Evolutionary conservation across 2,329 filamentous ascomycete genomes (phyloP).

Genomic region (Fusarium keratoplasticum): DNA sequence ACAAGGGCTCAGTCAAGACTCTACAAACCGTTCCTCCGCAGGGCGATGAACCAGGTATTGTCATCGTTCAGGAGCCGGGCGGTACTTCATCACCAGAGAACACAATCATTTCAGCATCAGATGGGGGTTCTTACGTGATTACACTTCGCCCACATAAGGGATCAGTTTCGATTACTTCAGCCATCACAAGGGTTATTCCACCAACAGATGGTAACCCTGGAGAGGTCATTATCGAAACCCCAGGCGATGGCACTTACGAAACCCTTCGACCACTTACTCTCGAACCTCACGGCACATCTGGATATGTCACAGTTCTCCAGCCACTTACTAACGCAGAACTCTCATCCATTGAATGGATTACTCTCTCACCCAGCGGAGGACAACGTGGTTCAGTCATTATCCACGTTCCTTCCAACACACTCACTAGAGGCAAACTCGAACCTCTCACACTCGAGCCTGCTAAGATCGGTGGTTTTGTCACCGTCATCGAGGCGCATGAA

Average conservation of each 20-base stretch:
- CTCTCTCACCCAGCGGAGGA: conserved; percentile 29
- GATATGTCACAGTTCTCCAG: conserved; percentile 34
- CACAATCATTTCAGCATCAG: conserved; percentile 33
- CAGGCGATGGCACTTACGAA: not conserved
- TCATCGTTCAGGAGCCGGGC: conserved; percentile 34
- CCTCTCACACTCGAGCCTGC: conserved; percentile 21
- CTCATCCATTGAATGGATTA: conserved; percentile 12
- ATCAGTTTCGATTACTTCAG: conserved; percentile 20
- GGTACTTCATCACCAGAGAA: conserved; percentile 23
- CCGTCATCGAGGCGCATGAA: conserved; percentile 21
- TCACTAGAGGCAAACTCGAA: not conserved
- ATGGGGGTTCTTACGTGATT: conserved; percentile 30
- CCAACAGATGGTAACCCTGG: conserved; percentile 23
- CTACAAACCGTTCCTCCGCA: conserved; percentile 36
- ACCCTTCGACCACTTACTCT: conserved; percentile 20
- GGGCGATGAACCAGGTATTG: conserved; percentile 30
- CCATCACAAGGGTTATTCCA: conserved; percentile 27
- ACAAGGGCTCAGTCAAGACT: conserved; percentile 31
- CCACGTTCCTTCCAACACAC: conserved; percentile 13
- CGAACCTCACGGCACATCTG: conserved; percentile 12
- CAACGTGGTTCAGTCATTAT: conserved; percentile 35
- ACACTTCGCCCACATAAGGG: conserved; percentile 37
- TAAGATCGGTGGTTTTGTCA: conserved; percentile 23
- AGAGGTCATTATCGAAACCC: conserved; percentile 37
- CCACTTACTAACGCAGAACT: conserved; percentile 8